Base-by-base conservation (phyloP, 2,329 filamentous ascomycete species). In the Xylariaceae sp. region DNA sequence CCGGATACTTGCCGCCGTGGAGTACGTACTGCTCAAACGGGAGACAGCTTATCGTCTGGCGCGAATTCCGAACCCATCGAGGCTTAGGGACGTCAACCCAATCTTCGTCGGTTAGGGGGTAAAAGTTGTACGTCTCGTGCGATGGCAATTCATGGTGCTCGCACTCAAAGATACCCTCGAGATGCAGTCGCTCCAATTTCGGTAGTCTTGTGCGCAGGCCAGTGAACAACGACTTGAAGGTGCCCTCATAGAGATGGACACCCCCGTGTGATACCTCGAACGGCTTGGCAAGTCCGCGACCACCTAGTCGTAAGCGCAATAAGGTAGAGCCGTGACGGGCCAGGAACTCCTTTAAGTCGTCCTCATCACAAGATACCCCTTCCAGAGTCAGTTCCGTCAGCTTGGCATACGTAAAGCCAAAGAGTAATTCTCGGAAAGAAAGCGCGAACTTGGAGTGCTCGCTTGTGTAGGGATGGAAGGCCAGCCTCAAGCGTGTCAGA, bases 151-250 rank as follows among this genome's bases (percentile, higher is more conserved):
- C 62, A 29, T 61, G 60, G 40, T 67, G 64, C 20, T 68, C 67
- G 37, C 68, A 70, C 49, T 70, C 66, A 37, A 72, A 69, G 40
- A 73, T 69, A 4, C 73, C 73, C 47, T 74, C 69, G 39, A 75
- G 60, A 41, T 71, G 68, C 42, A 75, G 61, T 17, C 67, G 64
- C 50, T 70, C 61, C 29, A 75, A 62, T 23, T 60, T 57, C 4
- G 67, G 58, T 47, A 72, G 57, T 39, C 56, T 63, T 10, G 57
- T 55, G 16, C 63, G 66, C 29, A 76, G 57, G 14, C 64, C 62
- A 3, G 63, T 59, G 52, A 76, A 72, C 5, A 77, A 56, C 1
- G 64, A 67, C 41, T 64, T 61, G 50, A 72, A 74, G 0, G 64
- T 69, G 6, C 74, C 74, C 32, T 69, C 64, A 44, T 65, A 66